Evolutionary conservation across 306 rosid genomes (phyloP), one percentile per base, ranked within the genome.

Genomic region (Vicia villosa): DNA sequence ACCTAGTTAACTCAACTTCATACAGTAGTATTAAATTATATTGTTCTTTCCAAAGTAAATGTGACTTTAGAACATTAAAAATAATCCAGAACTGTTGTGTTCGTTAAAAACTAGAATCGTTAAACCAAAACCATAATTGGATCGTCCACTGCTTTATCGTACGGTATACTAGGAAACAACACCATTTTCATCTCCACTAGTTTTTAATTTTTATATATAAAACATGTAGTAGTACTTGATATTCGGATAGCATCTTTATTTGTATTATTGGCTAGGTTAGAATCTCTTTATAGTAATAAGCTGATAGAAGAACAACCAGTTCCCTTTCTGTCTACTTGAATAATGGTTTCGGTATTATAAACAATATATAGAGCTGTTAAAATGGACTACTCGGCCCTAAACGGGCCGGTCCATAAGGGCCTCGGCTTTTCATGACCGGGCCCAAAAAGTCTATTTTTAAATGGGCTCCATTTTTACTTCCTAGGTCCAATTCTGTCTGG

Each of bases 1-100:
- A 30, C n/a, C 19, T 34, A 34, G 38, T 34, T 49, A 50, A 41
- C 42, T 12, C 12, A 60, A 66, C 26, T 59, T 57, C 70, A 47
- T 57, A n/a, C n/a, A n/a, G n/a, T n/a, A 34, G 38, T 34, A 34
- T 74, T 57, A 57, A 63, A 65, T 72, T 50, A 57, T 51, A 34
- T 45, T 71, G 67, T 76, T 43, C 74, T 76, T 37, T 17, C 16
- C 72, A 6, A 40, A 41, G 45, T 51, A 67, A 66, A 71, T 32
- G 51, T 30, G 37, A 37, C 63, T 38, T 73, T 10, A 50, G 47
- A 51, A 59, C 65, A 67, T 66, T 40, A 50, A 68, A 43, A 43
- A 34, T 68, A 52, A 37, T 62, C 20, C 41, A 19, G 36, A 63
- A 70, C 26, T 56, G 8, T 56, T 70, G 22, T 24, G 63, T 68